Conservation (phyloP, 140 eudicot genomes). For the Cichorium intybus region DNA sequence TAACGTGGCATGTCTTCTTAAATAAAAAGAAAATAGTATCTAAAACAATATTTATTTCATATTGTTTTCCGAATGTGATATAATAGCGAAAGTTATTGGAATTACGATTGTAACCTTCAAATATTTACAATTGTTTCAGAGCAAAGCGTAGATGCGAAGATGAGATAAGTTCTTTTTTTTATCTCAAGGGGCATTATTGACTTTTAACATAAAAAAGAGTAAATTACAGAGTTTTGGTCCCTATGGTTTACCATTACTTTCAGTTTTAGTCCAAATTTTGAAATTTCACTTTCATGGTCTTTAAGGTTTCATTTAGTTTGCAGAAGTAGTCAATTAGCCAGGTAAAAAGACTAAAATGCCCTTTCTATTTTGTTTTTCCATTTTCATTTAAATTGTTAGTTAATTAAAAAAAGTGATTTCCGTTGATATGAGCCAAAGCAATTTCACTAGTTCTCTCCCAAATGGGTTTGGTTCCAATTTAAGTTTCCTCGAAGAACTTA, state of each 20-base stretch:
- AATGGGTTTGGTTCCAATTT: slow-evolving; percentile 66
- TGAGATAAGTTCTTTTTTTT: slow-evolving; percentile 18
- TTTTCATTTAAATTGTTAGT: too few species aligned
- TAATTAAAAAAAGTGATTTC: too few species aligned
- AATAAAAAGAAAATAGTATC: too few species aligned
- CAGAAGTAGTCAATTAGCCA: too few species aligned
- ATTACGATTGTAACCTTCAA: slow-evolving; percentile 15
- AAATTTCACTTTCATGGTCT: too few species aligned
- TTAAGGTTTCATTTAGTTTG: too few species aligned
- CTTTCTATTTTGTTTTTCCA: too few species aligned
- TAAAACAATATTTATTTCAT: background rate
- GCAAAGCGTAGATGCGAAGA: slow-evolving; percentile 29
- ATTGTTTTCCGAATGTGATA: slow-evolving; percentile 42
- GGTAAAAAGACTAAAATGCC: too few species aligned
- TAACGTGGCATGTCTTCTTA: too few species aligned
- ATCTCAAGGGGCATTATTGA: slow-evolving; percentile 23
- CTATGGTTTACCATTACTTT: too few species aligned
- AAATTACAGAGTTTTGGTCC: too few species aligned
- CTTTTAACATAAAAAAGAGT: slow-evolving; percentile 26
- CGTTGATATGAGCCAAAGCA: slow-evolving; percentile 73
- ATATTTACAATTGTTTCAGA: slow-evolving; percentile 22
- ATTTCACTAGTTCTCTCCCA: slow-evolving; percentile 74
- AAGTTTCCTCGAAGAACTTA: slow-evolving; percentile 63
- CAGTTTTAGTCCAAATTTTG: too few species aligned
- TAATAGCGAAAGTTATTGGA: slow-evolving; percentile 57